Evolutionary conservation across 169 alveolate species (phyloP).

Genomic region (Cystoisospora suis): DNA sequence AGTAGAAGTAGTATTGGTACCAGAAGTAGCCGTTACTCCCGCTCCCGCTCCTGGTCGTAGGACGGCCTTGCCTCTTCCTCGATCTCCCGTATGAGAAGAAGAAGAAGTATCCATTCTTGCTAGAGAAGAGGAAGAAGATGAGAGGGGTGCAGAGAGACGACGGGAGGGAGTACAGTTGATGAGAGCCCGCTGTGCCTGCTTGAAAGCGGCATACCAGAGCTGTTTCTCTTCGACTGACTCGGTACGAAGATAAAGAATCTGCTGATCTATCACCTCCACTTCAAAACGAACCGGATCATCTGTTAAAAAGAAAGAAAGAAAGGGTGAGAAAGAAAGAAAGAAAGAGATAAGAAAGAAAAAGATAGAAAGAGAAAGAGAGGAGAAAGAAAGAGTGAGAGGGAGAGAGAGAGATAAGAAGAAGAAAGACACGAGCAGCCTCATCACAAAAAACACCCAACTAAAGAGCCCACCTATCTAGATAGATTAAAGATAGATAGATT

Average conservation of each 20-base stretch:
- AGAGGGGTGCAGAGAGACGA: not conserved
- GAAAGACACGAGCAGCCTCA: not conserved
- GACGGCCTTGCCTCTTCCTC: not conserved
- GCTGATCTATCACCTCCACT: constrained; percentile 63
- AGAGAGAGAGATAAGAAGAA: not conserved
- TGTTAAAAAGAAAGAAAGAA: not conserved
- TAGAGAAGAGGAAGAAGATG: not conserved
- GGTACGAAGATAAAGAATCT: constrained; percentile 57
- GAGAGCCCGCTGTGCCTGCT: constrained; percentile 54
- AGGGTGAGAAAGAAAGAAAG: not conserved
- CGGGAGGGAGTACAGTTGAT: constrained; percentile 24
- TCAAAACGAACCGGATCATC: constrained; percentile 63
- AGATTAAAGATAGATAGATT: no score
- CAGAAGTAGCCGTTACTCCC: not conserved
- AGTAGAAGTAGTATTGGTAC: not conserved
- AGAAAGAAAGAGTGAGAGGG: not conserved
- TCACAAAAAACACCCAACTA: not conserved
- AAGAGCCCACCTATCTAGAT: no score
- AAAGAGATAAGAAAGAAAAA: not conserved
- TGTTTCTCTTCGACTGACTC: constrained; percentile 58
- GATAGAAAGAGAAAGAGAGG: not conserved
- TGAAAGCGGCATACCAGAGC: constrained; percentile 59
- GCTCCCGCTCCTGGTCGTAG: not conserved
- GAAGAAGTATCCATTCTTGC: not conserved
- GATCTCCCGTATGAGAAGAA: not conserved